Percentiles rank a stretch among this genome's conserved stretches.
phyloP scores from a whole-genome alignment of 2,329 filamentous ascomycete genomes.

The Sclerotinia subarctica region DNA sequence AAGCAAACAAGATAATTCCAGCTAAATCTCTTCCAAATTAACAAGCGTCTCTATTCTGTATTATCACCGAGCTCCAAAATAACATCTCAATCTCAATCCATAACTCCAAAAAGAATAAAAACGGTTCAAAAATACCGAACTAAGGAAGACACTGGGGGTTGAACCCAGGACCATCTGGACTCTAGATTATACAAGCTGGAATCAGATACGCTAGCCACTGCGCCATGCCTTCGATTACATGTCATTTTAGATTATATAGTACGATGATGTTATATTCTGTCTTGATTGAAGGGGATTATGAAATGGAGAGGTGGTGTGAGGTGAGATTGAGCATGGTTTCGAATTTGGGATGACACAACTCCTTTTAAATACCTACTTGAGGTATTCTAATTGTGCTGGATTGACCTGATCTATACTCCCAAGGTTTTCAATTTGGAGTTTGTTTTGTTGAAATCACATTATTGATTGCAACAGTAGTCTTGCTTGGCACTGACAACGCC shows the following conservation, averaged over 20 bases:
- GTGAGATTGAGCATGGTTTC: not conserved
- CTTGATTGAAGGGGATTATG: not conserved
- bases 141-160: conserved; percentile 22
- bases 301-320: not conserved
- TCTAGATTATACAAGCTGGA: conserved; percentile 23
- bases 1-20: not conserved
- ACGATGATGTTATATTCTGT: not conserved
- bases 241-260: not conserved
- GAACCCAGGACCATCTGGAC: conserved; percentile 26
- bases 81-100: not conserved
- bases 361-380: not conserved
- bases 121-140: not conserved
- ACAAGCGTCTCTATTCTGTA: too few relatives aligned
- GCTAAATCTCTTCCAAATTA: not conserved
- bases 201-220: conserved; percentile 3
- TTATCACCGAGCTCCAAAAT: not conserved
- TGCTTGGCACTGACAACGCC: too few relatives aligned
- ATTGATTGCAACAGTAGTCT: not conserved
- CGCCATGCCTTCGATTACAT: conserved; percentile 2
- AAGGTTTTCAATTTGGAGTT: not conserved
- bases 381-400: not conserved
- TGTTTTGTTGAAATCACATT: not conserved
- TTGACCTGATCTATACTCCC: not conserved
- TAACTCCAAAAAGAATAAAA: not conserved
- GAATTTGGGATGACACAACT: not conserved